phyloP scores from a whole-genome alignment of 139 green algal species.

The Chlamydomonas sp. region DNA sequence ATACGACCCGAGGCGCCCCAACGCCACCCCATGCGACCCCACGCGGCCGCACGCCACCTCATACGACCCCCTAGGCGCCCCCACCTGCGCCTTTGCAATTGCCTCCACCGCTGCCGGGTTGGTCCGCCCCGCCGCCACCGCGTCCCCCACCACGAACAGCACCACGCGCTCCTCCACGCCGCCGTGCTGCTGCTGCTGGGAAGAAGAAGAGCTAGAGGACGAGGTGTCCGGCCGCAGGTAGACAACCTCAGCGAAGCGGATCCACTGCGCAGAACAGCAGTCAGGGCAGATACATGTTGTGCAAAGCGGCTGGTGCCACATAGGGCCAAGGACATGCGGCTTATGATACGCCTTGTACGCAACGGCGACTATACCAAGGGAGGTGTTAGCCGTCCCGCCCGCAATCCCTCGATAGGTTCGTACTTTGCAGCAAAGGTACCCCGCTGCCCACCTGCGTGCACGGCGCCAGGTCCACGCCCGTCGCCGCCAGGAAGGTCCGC shows the following conservation, averaged over 20 bases:
- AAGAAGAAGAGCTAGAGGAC: background rate
- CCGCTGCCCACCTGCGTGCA: slow-evolving; percentile 46
- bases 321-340: no score
- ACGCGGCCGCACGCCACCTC: background rate
- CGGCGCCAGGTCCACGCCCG: slow-evolving; percentile 58
- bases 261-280: slow-evolving; percentile 17
- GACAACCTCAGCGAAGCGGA: slow-evolving; percentile 43
- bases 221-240: slow-evolving; percentile 36
- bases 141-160: slow-evolving; percentile 53
- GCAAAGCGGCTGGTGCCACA: no score
- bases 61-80: background rate
- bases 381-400: no score
- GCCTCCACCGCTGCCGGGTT: slow-evolving; percentile 33
- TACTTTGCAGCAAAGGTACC: no score
- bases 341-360: no score
- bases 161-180: slow-evolving; percentile 49
- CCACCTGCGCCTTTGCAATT: slow-evolving; percentile 29
- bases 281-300: background rate
- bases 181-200: background rate
- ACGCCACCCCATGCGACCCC: background rate
- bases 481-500: slow-evolving; percentile 58
- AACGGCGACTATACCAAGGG: no score
- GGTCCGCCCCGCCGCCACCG: slow-evolving; percentile 31
- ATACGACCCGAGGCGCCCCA: background rate
- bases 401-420: no score